Conservation (phyloP, 2,329 filamentous ascomycete genomes). For the Diaporthe velutina region DNA sequence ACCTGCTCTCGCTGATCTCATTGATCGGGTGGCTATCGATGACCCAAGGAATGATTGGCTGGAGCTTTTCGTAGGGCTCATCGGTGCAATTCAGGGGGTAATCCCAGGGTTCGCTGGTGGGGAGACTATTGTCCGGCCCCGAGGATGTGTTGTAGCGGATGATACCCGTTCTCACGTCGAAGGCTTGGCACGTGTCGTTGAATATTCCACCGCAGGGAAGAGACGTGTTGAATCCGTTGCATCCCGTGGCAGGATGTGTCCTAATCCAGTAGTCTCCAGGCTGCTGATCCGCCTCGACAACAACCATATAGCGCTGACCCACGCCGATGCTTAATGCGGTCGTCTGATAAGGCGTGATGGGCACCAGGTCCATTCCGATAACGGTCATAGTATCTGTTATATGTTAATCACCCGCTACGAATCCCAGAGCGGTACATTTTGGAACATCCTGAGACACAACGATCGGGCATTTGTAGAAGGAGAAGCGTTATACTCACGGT, state of each 20-base stretch:
- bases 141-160: conserved; percentile 40
- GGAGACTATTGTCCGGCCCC: conserved; percentile 37
- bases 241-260: conserved; percentile 42
- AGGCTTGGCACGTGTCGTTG: conserved; percentile 31
- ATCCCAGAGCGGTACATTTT: too few species aligned
- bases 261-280: conserved; percentile 44
- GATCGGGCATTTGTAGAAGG: too few species aligned
- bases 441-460: too few species aligned
- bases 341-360: conserved; percentile 52
- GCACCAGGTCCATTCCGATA: conserved; percentile 60
- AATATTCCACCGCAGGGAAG: conserved; percentile 33
- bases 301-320: conserved; percentile 55
- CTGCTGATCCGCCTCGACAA: conserved; percentile 51
- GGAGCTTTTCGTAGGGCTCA: conserved; percentile 25
- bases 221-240: conserved; percentile 36
- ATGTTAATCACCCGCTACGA: too few species aligned
- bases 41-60: conserved; percentile 31
- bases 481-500: too few species aligned
- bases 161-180: conserved; percentile 41
- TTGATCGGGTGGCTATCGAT: conserved; percentile 35
- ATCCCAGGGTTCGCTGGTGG: conserved; percentile 30
- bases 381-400: conserved; percentile 60
- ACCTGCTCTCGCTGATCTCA: conserved; percentile 31
- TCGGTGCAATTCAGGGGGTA: conserved; percentile 24
- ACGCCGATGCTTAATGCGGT: conserved; percentile 43